Conservation (phyloP, 192 early-diverging fungal genomes). For the Ramicandelaber brevisporus region DNA sequence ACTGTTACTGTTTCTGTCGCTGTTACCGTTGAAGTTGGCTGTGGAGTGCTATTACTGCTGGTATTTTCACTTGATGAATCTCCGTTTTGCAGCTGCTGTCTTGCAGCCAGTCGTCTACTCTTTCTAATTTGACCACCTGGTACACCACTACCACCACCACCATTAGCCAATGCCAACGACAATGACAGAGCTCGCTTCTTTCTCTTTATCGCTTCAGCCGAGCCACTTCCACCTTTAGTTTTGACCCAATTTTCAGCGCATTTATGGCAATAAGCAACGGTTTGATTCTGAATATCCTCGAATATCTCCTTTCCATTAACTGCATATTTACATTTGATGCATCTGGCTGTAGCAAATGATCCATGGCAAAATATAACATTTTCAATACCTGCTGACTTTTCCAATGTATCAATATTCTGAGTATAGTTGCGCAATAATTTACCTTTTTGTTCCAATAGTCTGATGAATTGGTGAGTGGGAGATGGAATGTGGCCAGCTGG, state of each 20-base stretch:
- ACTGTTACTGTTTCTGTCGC: no score
- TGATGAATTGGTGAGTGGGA: slow-evolving; percentile 68
- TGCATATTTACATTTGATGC: slow-evolving; percentile 57
- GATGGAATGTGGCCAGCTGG: slow-evolving; percentile 73
- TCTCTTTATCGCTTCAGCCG: no score
- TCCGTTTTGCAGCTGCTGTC: neutral
- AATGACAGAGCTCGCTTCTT: no score
- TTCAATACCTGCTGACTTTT: slow-evolving; percentile 61
- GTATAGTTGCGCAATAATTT: slow-evolving; percentile 87
- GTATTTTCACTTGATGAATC: slow-evolving; percentile 2
- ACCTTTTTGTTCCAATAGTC: slow-evolving; percentile 56
- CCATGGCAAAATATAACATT: slow-evolving; percentile 79
- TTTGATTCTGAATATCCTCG: slow-evolving; percentile 44
- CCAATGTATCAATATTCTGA: slow-evolving; percentile 93
- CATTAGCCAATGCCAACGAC: no score
- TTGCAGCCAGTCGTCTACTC: slow-evolving; percentile 1
- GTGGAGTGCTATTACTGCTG: no score
- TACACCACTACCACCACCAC: no score
- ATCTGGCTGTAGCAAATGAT: slow-evolving; percentile 85
- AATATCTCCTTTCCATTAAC: slow-evolving; percentile 57
- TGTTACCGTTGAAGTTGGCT: no score
- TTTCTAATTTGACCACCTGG: no score
- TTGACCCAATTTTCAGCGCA: no score
- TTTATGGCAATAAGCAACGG: slow-evolving; percentile 46
- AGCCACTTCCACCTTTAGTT: no score